A percentile compares a stretch with the other conserved stretches of the same genome.
phyloP scores from a whole-genome alignment of 805 yeast genomes.

The Yarrowia alimentaria region DNA sequence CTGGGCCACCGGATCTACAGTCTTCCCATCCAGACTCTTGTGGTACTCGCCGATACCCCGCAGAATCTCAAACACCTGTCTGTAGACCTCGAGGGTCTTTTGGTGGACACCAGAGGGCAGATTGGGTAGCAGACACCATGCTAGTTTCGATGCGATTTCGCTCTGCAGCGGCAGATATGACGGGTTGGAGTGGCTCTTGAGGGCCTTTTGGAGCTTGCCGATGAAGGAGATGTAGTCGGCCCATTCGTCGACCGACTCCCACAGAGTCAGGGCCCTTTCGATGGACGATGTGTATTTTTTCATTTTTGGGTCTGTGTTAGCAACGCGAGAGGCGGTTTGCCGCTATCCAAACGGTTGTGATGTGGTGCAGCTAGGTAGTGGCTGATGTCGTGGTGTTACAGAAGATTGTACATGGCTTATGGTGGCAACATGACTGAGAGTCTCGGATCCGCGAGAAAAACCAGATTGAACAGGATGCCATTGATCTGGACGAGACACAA shows the following conservation, averaged over 20 bases:
- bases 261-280: slow-evolving; percentile 68
- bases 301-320: slow-evolving; percentile 52
- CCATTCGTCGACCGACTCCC: slow-evolving; percentile 91
- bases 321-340: no score
- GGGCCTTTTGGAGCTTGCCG: slow-evolving; percentile 71
- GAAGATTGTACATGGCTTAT: no score
- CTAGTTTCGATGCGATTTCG: slow-evolving; percentile 65
- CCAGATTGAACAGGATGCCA: no score
- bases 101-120: slow-evolving; percentile 96
- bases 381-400: no score
- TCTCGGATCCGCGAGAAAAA: no score
- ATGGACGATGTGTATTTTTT: slow-evolving; percentile 65
- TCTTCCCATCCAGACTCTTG: slow-evolving; percentile 39
- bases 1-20: slow-evolving; percentile 16
- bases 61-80: slow-evolving; percentile 60
- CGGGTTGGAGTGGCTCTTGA: slow-evolving; percentile 50
- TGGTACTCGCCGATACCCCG: slow-evolving; percentile 52
- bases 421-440: no score
- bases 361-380: no score
- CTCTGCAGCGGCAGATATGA: slow-evolving; percentile 60
- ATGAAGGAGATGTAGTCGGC: slow-evolving; percentile 94
- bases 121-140: slow-evolving; percentile 74
- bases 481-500: no score
- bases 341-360: no score
- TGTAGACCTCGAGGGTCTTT: slow-evolving; percentile 77